A percentile compares a stretch with the other conserved stretches of the same genome.
phyloP scores from a whole-genome alignment of 148 eudicot species.

The Dysphania ambrosioides region DNA sequence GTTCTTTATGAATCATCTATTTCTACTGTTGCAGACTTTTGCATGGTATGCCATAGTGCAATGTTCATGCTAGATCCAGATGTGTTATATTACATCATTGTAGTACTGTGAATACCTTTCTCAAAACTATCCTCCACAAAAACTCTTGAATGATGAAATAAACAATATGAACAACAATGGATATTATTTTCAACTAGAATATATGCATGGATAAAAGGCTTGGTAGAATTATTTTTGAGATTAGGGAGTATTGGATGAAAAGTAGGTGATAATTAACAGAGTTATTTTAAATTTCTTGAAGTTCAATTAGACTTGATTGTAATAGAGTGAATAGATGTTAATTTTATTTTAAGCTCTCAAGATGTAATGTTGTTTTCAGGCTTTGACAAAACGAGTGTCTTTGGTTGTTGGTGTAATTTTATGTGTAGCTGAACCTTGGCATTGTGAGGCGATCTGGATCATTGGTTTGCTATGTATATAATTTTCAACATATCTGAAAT shows the following conservation, averaged over 20 bases:
- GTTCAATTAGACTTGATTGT: not conserved
- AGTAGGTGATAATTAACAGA: not conserved
- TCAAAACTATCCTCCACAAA: not conserved
- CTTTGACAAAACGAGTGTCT: not conserved
- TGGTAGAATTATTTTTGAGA: not conserved
- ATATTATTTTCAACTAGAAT: not conserved
- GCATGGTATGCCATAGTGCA: not conserved
- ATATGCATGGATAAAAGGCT: not conserved
- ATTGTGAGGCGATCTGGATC: not conserved
- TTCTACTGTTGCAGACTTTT: not conserved
- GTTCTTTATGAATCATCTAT: not conserved
- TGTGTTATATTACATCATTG: not conserved
- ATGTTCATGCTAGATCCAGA: not conserved
- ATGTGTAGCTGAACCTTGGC: not conserved
- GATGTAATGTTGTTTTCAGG: not conserved
- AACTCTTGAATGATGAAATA: not conserved
- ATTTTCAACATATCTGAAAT: not conserved
- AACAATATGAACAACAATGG: not conserved
- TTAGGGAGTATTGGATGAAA: not conserved
- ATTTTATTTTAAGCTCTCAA: not conserved
- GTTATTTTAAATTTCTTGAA: not conserved
- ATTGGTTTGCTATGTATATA: not conserved
- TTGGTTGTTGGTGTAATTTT: not conserved
- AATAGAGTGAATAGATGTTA: too few species aligned
- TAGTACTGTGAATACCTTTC: not conserved